phyloP scores from a whole-genome alignment of 768 basidiomycete species.

The Goffeauzyma gilvescens region DNA sequence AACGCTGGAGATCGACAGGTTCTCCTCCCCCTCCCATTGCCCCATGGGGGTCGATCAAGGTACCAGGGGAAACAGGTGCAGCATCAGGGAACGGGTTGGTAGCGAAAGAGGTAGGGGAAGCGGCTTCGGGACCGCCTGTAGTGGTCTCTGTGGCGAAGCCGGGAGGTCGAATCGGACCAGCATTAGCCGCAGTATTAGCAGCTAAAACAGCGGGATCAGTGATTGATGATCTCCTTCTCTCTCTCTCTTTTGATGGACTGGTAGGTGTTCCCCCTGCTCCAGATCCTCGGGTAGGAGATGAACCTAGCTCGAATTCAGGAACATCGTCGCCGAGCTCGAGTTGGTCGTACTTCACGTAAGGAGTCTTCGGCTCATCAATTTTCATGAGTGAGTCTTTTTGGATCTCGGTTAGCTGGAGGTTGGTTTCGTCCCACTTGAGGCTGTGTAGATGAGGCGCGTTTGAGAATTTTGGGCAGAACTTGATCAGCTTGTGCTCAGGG shows the following conservation, averaged over 20 bases:
- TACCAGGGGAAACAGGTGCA: no score
- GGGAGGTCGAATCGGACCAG: not conserved
- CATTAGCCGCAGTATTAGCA: constrained; percentile 9
- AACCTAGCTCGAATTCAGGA: constrained; percentile 49
- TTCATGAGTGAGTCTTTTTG: constrained; percentile 95
- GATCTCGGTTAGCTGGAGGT: constrained; percentile 75
- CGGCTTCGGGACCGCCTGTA: no score
- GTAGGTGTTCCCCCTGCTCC: no score
- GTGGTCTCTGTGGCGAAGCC: no score
- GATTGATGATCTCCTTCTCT: constrained; percentile 34
- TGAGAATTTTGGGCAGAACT: not conserved
- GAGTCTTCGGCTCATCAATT: constrained; percentile 95
- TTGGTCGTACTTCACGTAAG: constrained; percentile 49
- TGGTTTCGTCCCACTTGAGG: constrained; percentile 88
- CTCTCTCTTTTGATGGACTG: no score
- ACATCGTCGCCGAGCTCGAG: constrained; percentile 39
- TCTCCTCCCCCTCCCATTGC: no score
- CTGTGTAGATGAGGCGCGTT: constrained; percentile 34
- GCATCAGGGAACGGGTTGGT: no score
- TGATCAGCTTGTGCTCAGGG: not conserved
- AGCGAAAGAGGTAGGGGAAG: no score
- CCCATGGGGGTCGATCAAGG: no score
- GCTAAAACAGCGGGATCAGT: constrained; percentile 22
- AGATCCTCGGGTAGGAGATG: no score
- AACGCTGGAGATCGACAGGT: no score